Percentiles rank a stretch among this genome's conserved stretches.
Conservation (phyloP, 306 rosid species). For the Acacia confusa region DNA sequence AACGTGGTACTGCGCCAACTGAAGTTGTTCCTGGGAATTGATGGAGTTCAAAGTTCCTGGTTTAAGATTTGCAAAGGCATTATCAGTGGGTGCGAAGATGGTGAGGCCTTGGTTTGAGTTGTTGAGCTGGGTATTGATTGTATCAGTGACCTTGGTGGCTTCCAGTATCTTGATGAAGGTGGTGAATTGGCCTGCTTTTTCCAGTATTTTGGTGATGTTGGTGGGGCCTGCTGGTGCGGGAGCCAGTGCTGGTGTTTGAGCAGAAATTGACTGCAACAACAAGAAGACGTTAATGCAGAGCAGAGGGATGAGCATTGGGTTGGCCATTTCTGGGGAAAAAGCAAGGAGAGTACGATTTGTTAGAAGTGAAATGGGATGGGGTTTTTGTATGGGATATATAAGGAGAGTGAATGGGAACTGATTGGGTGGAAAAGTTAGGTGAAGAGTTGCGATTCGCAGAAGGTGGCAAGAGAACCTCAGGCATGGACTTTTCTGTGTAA, state of each 20-base stretch:
- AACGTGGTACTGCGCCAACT: slow-evolving; percentile 54
- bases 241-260: slow-evolving; percentile 39
- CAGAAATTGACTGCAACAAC: slow-evolving; percentile 14
- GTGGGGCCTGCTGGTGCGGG: slow-evolving; percentile 48
- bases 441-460: slow-evolving; percentile 29
- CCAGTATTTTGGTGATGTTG: slow-evolving; percentile 51
- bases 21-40: slow-evolving; percentile 54
- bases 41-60: slow-evolving; percentile 60
- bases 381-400: slow-evolving; percentile 7
- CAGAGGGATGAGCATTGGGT: slow-evolving; percentile 6
- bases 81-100: slow-evolving; percentile 66
- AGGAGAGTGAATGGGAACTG: slow-evolving; percentile 3
- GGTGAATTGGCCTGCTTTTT: slow-evolving; percentile 71
- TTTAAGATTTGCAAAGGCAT: slow-evolving; percentile 55
- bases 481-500: slow-evolving; percentile 8
- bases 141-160: slow-evolving; percentile 47
- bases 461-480: slow-evolving; percentile 42
- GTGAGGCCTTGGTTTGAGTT: slow-evolving; percentile 63
- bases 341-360: not conserved
- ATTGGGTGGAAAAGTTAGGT: slow-evolving; percentile 31
- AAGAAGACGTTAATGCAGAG: slow-evolving; percentile 7
- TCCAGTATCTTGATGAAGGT: slow-evolving; percentile 54
- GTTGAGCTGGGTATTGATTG: slow-evolving; percentile 58
- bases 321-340: not conserved
- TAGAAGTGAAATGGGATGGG: slow-evolving; percentile 11